Evolutionary conservation across 179 eudicot genomes (phyloP).

Genomic region (Beta lomatogona): DNA sequence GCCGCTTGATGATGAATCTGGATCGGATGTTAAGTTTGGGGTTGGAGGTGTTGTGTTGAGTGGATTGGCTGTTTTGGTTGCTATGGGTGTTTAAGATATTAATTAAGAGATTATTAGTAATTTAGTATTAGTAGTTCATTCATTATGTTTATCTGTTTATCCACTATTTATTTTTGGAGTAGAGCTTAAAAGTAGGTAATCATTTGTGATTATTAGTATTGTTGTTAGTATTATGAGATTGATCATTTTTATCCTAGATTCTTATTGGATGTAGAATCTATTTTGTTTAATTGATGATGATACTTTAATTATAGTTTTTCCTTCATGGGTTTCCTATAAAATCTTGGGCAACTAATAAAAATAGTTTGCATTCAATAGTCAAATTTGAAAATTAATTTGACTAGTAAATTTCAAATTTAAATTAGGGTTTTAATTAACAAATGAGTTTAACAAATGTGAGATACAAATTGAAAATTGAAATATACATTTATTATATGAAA

Average conservation of each 20-base stretch:
- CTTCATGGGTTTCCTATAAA: too few species aligned
- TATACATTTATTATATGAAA: too few species aligned
- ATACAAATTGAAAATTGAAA: too few species aligned
- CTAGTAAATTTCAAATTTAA: too few species aligned
- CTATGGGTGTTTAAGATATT: background rate
- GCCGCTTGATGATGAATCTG: conserved; percentile 15
- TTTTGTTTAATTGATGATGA: background rate
- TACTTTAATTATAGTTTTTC: background rate
- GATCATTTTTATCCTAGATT: background rate
- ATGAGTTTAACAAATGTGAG: too few species aligned
- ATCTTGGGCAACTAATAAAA: too few species aligned
- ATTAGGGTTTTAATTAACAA: too few species aligned
- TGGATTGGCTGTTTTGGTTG: conserved; percentile 25
- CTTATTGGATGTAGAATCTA: background rate
- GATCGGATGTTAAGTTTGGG: conserved; percentile 10
- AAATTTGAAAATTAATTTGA: too few species aligned
- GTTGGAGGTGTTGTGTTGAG: conserved; percentile 20
- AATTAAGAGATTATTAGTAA: background rate
- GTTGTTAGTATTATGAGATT: background rate
- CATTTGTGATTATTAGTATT: background rate
- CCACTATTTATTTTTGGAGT: background rate
- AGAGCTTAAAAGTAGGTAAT: background rate
- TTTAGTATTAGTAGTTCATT: background rate
- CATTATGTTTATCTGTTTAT: background rate
- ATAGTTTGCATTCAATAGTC: too few species aligned